phyloP scores from a whole-genome alignment of 2,329 filamentous ascomycete genomes.

The Pseudocercospora fuligena region DNA sequence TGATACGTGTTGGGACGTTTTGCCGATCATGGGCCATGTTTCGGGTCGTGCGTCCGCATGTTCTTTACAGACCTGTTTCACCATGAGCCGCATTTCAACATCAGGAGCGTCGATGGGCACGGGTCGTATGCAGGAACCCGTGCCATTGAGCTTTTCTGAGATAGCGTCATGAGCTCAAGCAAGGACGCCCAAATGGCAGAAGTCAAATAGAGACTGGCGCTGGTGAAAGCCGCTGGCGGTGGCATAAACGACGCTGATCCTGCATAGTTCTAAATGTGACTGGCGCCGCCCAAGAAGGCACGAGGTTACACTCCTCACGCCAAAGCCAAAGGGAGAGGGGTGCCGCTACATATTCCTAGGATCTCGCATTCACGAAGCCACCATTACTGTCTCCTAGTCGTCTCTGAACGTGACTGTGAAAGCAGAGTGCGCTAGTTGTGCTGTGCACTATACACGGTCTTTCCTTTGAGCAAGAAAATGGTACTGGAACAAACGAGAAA shows the following conservation, averaged over 20 bases:
- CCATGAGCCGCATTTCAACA: neutral
- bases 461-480: neutral
- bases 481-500: neutral
- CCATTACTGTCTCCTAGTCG: neutral
- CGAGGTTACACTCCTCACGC: constrained; percentile 10
- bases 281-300: constrained; percentile 1
- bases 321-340: constrained; percentile 11
- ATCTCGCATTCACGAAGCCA: neutral
- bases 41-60: neutral
- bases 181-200: constrained; percentile 7
- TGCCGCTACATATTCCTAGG: neutral
- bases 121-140: constrained; percentile 5
- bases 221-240: neutral
- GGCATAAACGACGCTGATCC: constrained; percentile 7
- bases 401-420: neutral
- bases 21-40: no score
- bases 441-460: neutral
- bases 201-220: constrained; percentile 1
- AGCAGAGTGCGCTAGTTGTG: neutral
- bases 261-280: neutral
- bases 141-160: neutral
- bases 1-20: no score
- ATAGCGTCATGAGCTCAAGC: constrained; percentile 1
- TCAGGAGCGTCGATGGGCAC: neutral
- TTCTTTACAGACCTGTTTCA: neutral